phyloP scores from a whole-genome alignment of 1,284 basidiomycete species.

The Apiotrichum gamsii region DNA sequence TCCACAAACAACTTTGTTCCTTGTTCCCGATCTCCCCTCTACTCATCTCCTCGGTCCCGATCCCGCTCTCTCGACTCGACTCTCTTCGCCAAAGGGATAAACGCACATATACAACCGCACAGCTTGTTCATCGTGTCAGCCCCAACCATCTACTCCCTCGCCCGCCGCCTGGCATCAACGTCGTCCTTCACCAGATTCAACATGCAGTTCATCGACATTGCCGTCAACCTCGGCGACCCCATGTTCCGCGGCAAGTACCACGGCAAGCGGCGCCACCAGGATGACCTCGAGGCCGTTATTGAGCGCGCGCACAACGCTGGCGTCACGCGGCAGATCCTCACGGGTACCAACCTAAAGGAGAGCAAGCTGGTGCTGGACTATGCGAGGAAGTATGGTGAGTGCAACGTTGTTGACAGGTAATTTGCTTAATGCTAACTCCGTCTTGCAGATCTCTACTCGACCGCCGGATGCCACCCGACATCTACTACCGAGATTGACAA shows the following conservation, averaged over 20 bases:
- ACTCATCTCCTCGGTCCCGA: background rate
- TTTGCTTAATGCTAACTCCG: no score
- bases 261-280: slow-evolving; percentile 51
- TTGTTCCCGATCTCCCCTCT: background rate
- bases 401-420: no score
- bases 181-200: background rate
- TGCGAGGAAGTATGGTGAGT: slow-evolving; percentile 57
- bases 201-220: slow-evolving; percentile 45
- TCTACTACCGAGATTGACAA: slow-evolving; percentile 69
- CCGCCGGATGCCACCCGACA: slow-evolving; percentile 81
- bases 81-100: no score
- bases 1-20: no score
- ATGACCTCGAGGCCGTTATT: slow-evolving; percentile 63
- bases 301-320: slow-evolving; percentile 59
- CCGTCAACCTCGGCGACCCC: slow-evolving; percentile 51
- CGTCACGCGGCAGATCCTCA: slow-evolving; percentile 72
- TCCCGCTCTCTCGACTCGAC: no score
- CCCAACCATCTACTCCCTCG: background rate
- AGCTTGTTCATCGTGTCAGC: background rate
- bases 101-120: background rate
- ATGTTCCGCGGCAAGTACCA: slow-evolving; percentile 51
- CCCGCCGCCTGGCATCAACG: background rate
- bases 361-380: slow-evolving; percentile 59
- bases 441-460: slow-evolving; percentile 60
- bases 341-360: slow-evolving; percentile 68